Evolutionary conservation across 2,329 filamentous ascomycete species (phyloP).

Genomic region (Aureobasidium vineae): DNA sequence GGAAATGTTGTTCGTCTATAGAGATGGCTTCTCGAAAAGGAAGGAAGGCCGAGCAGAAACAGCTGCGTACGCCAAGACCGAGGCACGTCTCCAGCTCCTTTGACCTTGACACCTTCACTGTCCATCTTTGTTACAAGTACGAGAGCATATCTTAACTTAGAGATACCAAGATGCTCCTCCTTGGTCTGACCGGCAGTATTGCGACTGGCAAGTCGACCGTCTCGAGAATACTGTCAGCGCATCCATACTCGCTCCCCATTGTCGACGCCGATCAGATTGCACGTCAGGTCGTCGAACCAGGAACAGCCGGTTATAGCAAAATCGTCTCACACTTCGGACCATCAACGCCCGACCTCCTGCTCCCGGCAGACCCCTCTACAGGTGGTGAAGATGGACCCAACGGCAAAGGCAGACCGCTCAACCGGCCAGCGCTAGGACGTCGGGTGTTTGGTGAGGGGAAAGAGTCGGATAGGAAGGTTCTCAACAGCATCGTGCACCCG

Average conservation of each 20-base stretch:
- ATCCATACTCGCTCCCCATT: slow-evolving; percentile 83
- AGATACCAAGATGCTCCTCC: slow-evolving; percentile 69
- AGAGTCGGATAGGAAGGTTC: slow-evolving; percentile 69
- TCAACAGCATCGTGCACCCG: slow-evolving; percentile 92
- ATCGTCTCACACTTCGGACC: slow-evolving; percentile 80
- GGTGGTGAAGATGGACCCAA: slow-evolving; percentile 52
- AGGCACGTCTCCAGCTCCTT: neutral
- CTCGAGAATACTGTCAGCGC: slow-evolving; percentile 72
- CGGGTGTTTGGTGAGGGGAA: slow-evolving; percentile 81
- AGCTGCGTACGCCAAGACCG: slow-evolving; percentile 18
- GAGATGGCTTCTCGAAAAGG: neutral
- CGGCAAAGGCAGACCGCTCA: slow-evolving; percentile 70
- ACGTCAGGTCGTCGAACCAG: slow-evolving; percentile 90
- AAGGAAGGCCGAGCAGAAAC: slow-evolving; percentile 20
- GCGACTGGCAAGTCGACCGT: slow-evolving; percentile 98
- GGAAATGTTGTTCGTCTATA: slow-evolving; percentile 1
- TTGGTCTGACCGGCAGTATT: slow-evolving; percentile 94
- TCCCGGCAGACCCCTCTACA: slow-evolving; percentile 52
- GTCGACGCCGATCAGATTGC: slow-evolving; percentile 93
- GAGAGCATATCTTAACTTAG: neutral
- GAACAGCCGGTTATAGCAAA: slow-evolving; percentile 75
- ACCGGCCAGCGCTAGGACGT: slow-evolving; percentile 78
- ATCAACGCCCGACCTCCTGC: slow-evolving; percentile 80
- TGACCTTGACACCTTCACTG: neutral
- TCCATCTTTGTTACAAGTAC: neutral